These are phyloP conservation scores for Tulasnella calospora DNA, from an alignment of 768 basidiomycete genomes.

Conservation along the genomic window DNA sequence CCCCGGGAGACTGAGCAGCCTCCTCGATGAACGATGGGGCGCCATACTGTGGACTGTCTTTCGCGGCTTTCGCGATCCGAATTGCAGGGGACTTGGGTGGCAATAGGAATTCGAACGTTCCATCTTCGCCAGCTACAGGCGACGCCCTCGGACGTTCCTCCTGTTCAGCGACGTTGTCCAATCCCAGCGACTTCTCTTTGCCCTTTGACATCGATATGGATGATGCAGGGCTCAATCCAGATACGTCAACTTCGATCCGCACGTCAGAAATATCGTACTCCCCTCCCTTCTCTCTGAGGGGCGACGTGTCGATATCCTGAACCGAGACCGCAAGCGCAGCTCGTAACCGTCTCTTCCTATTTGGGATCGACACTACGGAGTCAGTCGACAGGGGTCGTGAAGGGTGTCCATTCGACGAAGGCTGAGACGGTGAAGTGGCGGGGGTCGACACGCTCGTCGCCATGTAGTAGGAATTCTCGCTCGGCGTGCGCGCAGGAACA, in stretches of 20 bases:
- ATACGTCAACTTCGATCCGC: constrained; percentile 7
- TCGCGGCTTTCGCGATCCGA: background rate
- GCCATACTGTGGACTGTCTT: constrained; percentile 12
- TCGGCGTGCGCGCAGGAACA: background rate
- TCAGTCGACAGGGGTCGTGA: background rate
- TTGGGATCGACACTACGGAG: background rate
- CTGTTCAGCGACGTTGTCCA: background rate
- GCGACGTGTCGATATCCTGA: constrained; percentile 13
- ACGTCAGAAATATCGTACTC: background rate
- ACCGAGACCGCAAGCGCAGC: constrained; percentile 24
- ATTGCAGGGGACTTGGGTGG: constrained; percentile 18
- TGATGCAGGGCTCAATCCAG: background rate
- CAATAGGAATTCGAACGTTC: constrained; percentile 18
- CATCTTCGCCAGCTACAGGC: constrained; percentile 3
- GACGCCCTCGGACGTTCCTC: background rate
- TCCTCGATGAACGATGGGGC: constrained; percentile 20
- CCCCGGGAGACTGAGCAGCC: background rate
- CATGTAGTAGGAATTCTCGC: background rate
- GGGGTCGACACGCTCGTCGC: background rate
- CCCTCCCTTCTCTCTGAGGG: background rate
- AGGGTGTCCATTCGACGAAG: background rate
- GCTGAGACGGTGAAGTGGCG: background rate
- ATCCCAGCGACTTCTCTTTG: background rate
- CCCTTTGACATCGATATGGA: constrained; percentile 10
- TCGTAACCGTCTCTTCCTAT: constrained; percentile 6